A percentile compares a stretch with the other conserved stretches of the same genome.
Conservation (phyloP, 2,329 filamentous ascomycete species). For the Cryphonectria parasitica region DNA sequence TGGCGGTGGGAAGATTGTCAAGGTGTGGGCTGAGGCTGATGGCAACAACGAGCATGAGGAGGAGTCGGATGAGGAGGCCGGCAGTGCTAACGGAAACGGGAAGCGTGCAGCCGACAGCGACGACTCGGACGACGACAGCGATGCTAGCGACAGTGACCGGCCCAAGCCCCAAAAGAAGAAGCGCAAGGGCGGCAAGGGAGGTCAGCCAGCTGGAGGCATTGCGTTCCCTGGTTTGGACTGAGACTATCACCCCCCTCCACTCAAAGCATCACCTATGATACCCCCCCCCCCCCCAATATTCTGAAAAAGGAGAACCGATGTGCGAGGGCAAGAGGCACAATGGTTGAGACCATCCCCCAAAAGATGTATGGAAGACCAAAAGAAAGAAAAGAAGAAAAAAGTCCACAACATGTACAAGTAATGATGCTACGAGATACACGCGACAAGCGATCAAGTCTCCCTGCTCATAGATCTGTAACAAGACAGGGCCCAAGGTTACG, state of each 20-base stretch:
- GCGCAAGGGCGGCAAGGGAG: constrained; percentile 50
- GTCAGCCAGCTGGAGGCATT: constrained; percentile 25
- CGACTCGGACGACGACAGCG: constrained; percentile 49
- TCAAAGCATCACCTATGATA: constrained; percentile 23
- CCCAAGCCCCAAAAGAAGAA: constrained; percentile 43
- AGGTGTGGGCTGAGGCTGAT: constrained; percentile 82
- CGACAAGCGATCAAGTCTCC: constrained; percentile 15
- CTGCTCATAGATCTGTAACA: constrained; percentile 29
- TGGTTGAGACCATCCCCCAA: not conserved
- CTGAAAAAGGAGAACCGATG: not conserved
- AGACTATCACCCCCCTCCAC: not conserved
- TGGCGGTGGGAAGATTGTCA: constrained; percentile 82
- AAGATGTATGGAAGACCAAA: not conserved
- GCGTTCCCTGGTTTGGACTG: constrained; percentile 29
- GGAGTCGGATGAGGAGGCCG: constrained; percentile 48
- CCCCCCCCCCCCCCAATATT: constrained; percentile 10
- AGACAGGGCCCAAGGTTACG: constrained; percentile 15
- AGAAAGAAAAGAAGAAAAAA: not conserved
- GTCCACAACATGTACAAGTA: constrained; percentile 20
- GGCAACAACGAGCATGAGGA: constrained; percentile 53
- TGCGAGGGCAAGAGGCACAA: not conserved
- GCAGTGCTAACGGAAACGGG: constrained; percentile 43
- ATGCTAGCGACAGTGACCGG: constrained; percentile 51
- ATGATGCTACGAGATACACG: constrained; percentile 16
- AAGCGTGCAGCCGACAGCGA: constrained; percentile 54